phyloP scores from a whole-genome alignment of 257 asterid species.

The Gentiana dahurica region DNA sequence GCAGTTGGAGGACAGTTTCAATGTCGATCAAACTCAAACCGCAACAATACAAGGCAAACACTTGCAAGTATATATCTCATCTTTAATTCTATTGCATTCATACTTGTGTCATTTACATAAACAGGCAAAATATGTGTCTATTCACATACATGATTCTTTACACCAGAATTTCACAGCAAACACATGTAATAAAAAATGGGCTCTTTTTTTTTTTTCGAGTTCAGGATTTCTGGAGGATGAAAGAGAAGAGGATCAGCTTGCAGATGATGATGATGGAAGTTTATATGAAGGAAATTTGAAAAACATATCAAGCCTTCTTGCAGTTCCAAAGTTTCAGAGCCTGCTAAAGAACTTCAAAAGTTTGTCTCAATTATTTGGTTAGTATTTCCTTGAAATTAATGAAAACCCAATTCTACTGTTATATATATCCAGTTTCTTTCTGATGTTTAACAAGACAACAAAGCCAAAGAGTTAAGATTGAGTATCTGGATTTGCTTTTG shows the following conservation, averaged over 20 bases:
- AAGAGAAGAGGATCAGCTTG: slow-evolving; percentile 27
- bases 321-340: slow-evolving; percentile 52
- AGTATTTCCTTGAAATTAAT: background rate
- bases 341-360: slow-evolving; percentile 61
- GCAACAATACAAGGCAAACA: slow-evolving; percentile 8
- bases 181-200: background rate
- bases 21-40: slow-evolving; percentile 27
- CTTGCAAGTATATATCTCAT: slow-evolving; percentile 28
- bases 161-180: background rate
- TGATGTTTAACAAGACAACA: too few relatives aligned
- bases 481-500: too few relatives aligned
- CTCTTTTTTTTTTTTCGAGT: background rate
- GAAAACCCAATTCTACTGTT: background rate
- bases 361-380: slow-evolving; percentile 64
- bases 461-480: too few relatives aligned
- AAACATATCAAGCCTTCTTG: slow-evolving; percentile 21
- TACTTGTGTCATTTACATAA: too few relatives aligned
- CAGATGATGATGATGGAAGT: slow-evolving; percentile 26
- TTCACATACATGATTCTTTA: background rate
- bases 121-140: too few relatives aligned
- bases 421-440: background rate
- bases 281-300: slow-evolving; percentile 37
- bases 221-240: slow-evolving; percentile 10
- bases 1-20: slow-evolving; percentile 43
- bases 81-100: too few relatives aligned